Percentiles rank a stretch among this genome's conserved stretches.
Evolutionary conservation across 371 early-diverging fungal species (phyloP).

Genomic region (Parasitella parasitica): DNA sequence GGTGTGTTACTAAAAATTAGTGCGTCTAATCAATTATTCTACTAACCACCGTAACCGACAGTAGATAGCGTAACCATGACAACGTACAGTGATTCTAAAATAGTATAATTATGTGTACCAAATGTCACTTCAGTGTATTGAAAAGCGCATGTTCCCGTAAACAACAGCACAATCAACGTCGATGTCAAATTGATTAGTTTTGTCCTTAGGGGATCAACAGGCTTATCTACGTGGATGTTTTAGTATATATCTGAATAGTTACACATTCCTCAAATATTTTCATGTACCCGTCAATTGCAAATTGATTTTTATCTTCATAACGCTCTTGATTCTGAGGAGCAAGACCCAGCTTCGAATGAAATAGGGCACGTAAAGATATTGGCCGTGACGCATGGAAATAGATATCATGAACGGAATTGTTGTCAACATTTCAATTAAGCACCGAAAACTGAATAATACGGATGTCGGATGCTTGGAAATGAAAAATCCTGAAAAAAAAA

Average conservation of each 20-base stretch:
- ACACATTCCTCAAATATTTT: background rate
- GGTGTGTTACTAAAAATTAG: no score
- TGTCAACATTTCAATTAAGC: slow-evolving; percentile 55
- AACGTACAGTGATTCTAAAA: slow-evolving; percentile 58
- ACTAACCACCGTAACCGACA: slow-evolving; percentile 71
- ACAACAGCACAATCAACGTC: slow-evolving; percentile 61
- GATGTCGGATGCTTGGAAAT: slow-evolving; percentile 31
- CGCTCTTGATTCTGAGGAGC: slow-evolving; percentile 58
- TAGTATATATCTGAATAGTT: no score
- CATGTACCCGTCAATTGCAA: slow-evolving; percentile 44
- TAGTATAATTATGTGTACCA: slow-evolving; percentile 41
- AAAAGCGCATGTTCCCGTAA: slow-evolving; percentile 69
- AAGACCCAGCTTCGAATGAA: slow-evolving; percentile 63
- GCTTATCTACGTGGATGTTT: slow-evolving; percentile 31
- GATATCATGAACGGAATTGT: slow-evolving; percentile 56
- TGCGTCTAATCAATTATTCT: no score
- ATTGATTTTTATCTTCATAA: slow-evolving; percentile 57
- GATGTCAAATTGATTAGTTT: slow-evolving; percentile 61
- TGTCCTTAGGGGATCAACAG: slow-evolving; percentile 57
- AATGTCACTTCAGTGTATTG: slow-evolving; percentile 68
- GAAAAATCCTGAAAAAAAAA: slow-evolving; percentile 23
- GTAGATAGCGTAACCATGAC: slow-evolving; percentile 71
- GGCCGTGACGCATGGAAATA: slow-evolving; percentile 50
- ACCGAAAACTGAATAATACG: slow-evolving; percentile 48
- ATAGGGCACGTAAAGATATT: slow-evolving; percentile 63